These are phyloP conservation scores for Penicillium waksmanii DNA, from an alignment of 495 filamentous ascomycete species.

Conservation along the genomic window DNA sequence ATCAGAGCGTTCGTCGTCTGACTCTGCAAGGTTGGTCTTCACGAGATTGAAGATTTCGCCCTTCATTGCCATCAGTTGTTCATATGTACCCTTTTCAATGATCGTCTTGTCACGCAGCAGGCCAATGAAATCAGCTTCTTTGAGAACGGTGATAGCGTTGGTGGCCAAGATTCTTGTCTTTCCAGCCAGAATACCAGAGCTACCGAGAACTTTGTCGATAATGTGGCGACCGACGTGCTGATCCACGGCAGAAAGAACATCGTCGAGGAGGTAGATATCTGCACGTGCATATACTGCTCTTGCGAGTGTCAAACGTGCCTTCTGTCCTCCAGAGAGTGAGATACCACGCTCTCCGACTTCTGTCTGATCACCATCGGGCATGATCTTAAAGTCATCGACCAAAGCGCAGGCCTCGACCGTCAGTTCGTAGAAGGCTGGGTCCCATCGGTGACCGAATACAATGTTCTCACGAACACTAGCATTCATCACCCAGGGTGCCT, in stretches of 20 bases:
- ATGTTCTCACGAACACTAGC: constrained; percentile 96
- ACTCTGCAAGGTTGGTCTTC: constrained; percentile 71
- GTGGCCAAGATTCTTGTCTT: constrained; percentile 96
- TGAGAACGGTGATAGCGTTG: constrained; percentile 91
- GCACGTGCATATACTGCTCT: constrained; percentile 95
- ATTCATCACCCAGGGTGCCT: constrained; percentile 97
- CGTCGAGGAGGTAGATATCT: constrained; percentile 96
- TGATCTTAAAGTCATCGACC: constrained; percentile 83
- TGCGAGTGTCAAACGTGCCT: constrained; percentile 91
- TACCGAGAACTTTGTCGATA: constrained; percentile 89
- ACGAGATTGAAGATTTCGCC: constrained; percentile 86
- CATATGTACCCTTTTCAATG: constrained; percentile 85
- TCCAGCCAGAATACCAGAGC: constrained; percentile 75
- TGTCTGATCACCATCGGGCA: constrained; percentile 96
- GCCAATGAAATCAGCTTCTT: constrained; percentile 83
- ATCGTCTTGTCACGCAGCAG: constrained; percentile 82
- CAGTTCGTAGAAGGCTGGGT: constrained; percentile 91
- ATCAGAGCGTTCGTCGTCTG: constrained; percentile 61
- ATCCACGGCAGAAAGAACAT: constrained; percentile 93
- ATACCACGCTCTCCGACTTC: constrained; percentile 98
- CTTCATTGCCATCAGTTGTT: constrained; percentile 90
- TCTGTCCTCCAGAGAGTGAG: constrained; percentile 95
- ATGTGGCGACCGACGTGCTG: constrained; percentile 96
- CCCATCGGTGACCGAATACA: constrained; percentile 93
- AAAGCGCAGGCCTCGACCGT: constrained; percentile 95